A percentile compares a stretch with the other conserved stretches of the same genome.
phyloP scores from a whole-genome alignment of 805 yeast species.

The Pichia gijzeniarum region DNA sequence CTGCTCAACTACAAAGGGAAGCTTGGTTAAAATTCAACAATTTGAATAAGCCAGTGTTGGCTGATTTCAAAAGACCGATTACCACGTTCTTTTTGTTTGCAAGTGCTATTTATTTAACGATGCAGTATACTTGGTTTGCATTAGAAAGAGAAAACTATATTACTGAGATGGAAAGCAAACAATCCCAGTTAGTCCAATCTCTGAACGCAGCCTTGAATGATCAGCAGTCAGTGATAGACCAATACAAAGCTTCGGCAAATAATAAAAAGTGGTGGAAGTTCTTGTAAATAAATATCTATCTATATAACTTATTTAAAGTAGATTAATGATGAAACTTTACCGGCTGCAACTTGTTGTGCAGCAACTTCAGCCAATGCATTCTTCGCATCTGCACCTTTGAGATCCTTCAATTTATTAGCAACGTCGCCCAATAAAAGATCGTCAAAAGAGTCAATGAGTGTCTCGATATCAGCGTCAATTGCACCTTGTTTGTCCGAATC shows the following conservation, averaged over 20 bases:
- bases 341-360: conserved; percentile 44
- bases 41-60: conserved; percentile 23
- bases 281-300: conserved; percentile 8
- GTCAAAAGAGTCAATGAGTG: conserved; percentile 71
- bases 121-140: conserved; percentile 30
- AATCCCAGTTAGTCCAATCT: conserved; percentile 20
- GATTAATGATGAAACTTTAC: conserved; percentile 38
- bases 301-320: conserved; percentile 12
- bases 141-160: conserved; percentile 28
- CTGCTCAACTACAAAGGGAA: conserved; percentile 10
- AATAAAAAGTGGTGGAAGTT: conserved; percentile 8
- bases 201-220: conserved; percentile 25
- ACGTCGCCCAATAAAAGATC: conserved; percentile 73
- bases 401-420: conserved; percentile 58
- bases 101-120: conserved; percentile 26
- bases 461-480: conserved; percentile 74
- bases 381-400: conserved; percentile 53
- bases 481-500: conserved; percentile 59
- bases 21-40: conserved; percentile 17
- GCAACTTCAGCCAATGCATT: conserved; percentile 50
- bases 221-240: conserved; percentile 15
- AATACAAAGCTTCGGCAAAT: neutral
- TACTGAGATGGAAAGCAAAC: conserved; percentile 18
- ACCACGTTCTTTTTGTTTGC: conserved; percentile 28
- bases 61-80: conserved; percentile 31